Base-by-base conservation (phyloP, 495 filamentous ascomycete genomes). In the Talaromyces liani region DNA sequence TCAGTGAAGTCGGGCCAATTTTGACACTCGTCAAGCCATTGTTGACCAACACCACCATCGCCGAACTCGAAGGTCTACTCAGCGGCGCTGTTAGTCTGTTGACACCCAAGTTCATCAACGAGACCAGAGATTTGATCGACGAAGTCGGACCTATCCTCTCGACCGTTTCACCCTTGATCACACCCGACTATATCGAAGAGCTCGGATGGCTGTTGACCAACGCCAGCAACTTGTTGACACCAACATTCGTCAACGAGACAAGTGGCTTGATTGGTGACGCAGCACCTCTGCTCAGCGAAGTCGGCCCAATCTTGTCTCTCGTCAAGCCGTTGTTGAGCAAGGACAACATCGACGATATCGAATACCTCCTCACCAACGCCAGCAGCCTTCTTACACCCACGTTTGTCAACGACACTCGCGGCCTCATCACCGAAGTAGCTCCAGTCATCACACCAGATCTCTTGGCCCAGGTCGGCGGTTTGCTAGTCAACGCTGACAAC, bases 371-470 rank as follows among this genome's bases (percentile, higher is more conserved):
- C 18, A 66, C 66, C 53, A 77, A 81, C 58, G 77, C 77, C 14
- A 76, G 76, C 56, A 66, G 68, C 24, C 73, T 81, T 16, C 60
- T 81, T 20, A 77, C 76, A 7, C 62, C 62, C 36, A 67, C 71
- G 41, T 80, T 82, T 63, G 76, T 82, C 45, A 67, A 72, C 36
- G 72, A 80, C 56, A 79, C 78, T 24, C 70, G 75, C 63, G 70
- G 67, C 47, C 66, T 81, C 16, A 79, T 80, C 55, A 70, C 70
- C 49, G 73, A 68, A 41, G 73, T 79, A 31, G 63, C 69, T 0
- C 75, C 76, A 18, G 67, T 78, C 49, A 70, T 82, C 24, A 74
- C 76, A 7, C 69, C 70, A 27, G 71, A 70, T 39, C 70, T 67
- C 64, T 74, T 74, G 33, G 65, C 58, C 27, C 60, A 72, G 55